Percentiles rank a stretch among this genome's conserved stretches.
These are phyloP conservation scores for Arthrobotrys megalospora DNA, from an alignment of 2,329 filamentous ascomycete species.

Conservation along the genomic window DNA sequence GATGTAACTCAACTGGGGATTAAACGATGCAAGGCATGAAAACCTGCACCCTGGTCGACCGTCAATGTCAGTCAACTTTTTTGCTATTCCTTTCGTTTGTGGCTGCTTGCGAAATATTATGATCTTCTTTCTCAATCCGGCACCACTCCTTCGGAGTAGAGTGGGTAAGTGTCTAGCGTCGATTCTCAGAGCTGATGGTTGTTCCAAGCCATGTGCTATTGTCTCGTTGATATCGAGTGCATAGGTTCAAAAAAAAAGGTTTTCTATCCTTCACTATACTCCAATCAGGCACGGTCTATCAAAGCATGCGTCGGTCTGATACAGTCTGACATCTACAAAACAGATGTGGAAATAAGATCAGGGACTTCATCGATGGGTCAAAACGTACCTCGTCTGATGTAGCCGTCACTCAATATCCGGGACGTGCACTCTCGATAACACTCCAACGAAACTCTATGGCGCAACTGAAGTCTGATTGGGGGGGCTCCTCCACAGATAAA, in stretches of 20 bases:
- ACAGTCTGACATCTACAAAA: slow-evolving; percentile 47
- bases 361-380: slow-evolving; percentile 38
- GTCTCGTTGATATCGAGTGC: background rate
- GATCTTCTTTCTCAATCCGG: slow-evolving; percentile 49
- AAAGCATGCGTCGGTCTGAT: slow-evolving; percentile 39
- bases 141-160: background rate
- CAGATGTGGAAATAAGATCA: slow-evolving; percentile 49
- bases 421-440: slow-evolving; percentile 31
- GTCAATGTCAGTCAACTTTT: slow-evolving; percentile 15
- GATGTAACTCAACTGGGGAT: slow-evolving; percentile 24
- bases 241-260: background rate
- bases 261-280: slow-evolving; percentile 8
- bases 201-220: background rate
- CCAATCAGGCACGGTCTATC: slow-evolving; percentile 13
- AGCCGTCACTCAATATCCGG: background rate
- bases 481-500: slow-evolving; percentile 21
- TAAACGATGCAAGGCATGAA: slow-evolving; percentile 28
- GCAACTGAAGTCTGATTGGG: slow-evolving; percentile 40
- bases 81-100: slow-evolving; percentile 25
- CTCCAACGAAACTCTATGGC: slow-evolving; percentile 33
- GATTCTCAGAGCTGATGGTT: slow-evolving; percentile 14
- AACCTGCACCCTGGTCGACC: slow-evolving; percentile 25
- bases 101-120: slow-evolving; percentile 36
- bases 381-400: slow-evolving; percentile 50
- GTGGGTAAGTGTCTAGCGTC: slow-evolving; percentile 30